A percentile compares a stretch with the other conserved stretches of the same genome.
Evolutionary conservation across 768 basidiomycete species (phyloP).

Genomic region (Pisolithus albus): DNA sequence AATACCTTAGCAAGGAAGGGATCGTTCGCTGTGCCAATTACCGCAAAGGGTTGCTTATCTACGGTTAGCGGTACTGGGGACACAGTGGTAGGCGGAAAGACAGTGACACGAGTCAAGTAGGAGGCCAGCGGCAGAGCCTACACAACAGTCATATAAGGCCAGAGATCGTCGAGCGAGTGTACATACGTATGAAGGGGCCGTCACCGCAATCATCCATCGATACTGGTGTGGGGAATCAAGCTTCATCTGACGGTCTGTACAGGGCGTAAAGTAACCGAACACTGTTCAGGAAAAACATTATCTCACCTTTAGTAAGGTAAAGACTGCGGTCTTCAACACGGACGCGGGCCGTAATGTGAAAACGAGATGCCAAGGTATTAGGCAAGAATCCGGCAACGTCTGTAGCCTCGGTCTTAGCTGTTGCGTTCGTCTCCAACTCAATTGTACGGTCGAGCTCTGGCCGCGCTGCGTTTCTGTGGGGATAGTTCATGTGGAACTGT

Average conservation of each 20-base stretch:
- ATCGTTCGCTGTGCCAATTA: constrained; percentile 35
- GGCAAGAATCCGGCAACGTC: constrained; percentile 5
- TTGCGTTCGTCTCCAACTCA: constrained; percentile 2
- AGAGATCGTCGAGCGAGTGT: neutral
- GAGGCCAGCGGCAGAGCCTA: constrained; percentile 25
- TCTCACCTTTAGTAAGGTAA: constrained; percentile 35
- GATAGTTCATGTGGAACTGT: constrained; percentile 33
- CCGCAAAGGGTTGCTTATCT: constrained; percentile 34
- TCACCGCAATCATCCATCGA: constrained; percentile 40
- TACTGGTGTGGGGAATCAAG: constrained; percentile 30
- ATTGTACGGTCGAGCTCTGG: constrained; percentile 27
- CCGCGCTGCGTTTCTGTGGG: constrained; percentile 37
- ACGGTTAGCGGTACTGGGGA: constrained; percentile 25
- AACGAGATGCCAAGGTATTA: constrained; percentile 28
- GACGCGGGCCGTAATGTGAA: constrained; percentile 41
- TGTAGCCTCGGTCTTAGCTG: neutral
- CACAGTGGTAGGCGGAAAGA: constrained; percentile 32
- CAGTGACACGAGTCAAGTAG: constrained; percentile 31
- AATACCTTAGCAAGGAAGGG: constrained; percentile 40
- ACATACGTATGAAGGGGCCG: constrained; percentile 44
- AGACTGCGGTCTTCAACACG: constrained; percentile 39
- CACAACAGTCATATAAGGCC: neutral
- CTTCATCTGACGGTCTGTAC: constrained; percentile 28
- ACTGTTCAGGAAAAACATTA: neutral
- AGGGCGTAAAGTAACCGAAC: neutral